Evolutionary conservation across 306 rosid genomes (phyloP).

Genomic region (Spatholobus suberectus): DNA sequence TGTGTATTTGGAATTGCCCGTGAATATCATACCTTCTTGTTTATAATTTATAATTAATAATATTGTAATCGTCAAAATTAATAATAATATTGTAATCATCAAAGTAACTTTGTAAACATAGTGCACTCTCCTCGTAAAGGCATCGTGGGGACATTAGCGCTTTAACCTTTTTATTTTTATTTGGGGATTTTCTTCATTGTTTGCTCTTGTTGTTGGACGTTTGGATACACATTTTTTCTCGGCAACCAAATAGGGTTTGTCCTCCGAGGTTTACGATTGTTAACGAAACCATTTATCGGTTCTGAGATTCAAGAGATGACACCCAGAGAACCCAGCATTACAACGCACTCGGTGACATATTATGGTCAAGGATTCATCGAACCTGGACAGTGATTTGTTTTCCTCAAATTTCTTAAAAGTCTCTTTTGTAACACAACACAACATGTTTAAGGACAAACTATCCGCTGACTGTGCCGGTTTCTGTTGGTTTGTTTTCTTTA

Average conservation of each 20-base stretch:
- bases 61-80: neutral
- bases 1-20: neutral
- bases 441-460: neutral
- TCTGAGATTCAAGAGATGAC: constrained; percentile 16
- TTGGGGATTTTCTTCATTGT: neutral
- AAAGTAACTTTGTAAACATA: neutral
- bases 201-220: constrained; percentile 10
- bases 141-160: neutral
- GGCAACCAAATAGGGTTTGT: constrained; percentile 32
- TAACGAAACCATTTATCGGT: constrained; percentile 2
- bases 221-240: constrained; percentile 10
- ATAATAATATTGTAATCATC: neutral
- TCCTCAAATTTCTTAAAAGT: neutral
- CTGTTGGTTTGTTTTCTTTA: neutral
- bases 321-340: neutral
- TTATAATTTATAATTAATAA: neutral
- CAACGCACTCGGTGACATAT: neutral
- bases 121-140: neutral
- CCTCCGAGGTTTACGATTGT: constrained; percentile 2
- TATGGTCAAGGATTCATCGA: constrained; percentile 44
- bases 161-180: neutral
- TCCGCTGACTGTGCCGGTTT: neutral
- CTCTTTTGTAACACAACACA: neutral
- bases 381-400: constrained; percentile 46
- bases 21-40: neutral